phyloP scores from a whole-genome alignment of 202 grass and related monocot species.

The Dendrocalamus latiflorus region DNA sequence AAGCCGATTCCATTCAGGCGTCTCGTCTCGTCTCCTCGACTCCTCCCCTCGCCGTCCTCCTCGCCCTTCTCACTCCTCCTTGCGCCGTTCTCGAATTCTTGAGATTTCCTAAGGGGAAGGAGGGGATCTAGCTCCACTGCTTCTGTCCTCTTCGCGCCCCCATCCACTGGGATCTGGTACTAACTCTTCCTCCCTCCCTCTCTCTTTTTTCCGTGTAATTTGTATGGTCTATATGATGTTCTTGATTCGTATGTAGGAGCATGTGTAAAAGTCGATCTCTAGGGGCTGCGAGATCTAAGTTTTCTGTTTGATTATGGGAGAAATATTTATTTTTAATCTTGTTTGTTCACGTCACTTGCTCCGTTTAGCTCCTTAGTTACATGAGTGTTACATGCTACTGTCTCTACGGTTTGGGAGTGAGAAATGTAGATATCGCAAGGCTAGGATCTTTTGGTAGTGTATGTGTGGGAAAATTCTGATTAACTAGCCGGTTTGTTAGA shows the following conservation, averaged over 20 bases:
- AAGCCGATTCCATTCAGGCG: background rate
- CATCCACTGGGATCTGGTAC: conserved; percentile 5
- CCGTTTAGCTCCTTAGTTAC: too few relatives aligned
- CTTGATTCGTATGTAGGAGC: background rate
- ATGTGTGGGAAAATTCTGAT: background rate
- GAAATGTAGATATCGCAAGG: background rate
- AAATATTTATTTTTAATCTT: background rate
- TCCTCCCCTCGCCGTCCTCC: too few relatives aligned
- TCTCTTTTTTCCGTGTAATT: background rate
- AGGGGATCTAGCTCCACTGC: background rate
- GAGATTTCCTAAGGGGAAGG: too few relatives aligned
- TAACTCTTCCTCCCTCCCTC: too few relatives aligned
- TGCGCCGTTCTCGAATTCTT: background rate
- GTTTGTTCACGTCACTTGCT: background rate
- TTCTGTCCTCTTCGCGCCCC: background rate
- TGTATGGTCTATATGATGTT: background rate
- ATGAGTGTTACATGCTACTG: background rate
- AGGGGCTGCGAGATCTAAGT: background rate
- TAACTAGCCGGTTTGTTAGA: background rate
- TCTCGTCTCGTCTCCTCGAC: too few relatives aligned
- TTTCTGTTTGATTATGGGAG: background rate
- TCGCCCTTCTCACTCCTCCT: background rate
- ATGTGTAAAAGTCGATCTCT: background rate
- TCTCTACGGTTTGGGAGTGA: background rate
- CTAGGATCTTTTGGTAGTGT: background rate